Base-by-base conservation (phyloP, 1,284 basidiomycete species). In the Cryptococcus jaspeensis region DNA sequence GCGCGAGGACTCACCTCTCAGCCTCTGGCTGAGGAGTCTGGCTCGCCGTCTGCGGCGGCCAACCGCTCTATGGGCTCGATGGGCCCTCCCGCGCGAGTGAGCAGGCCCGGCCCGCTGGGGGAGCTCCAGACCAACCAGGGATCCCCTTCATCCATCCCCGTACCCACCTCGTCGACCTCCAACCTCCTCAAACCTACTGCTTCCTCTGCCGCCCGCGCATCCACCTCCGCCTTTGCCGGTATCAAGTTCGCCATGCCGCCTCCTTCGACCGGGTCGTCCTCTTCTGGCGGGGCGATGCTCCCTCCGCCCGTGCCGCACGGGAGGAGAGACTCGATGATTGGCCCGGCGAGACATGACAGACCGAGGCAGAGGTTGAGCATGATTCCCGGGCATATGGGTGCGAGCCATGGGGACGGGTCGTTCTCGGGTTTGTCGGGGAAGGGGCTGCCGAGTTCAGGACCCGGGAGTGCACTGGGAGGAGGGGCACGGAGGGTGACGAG, bases 301-400 rank as follows among this genome's bases (percentile, higher is more conserved):
- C 49, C 55, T 16, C 50, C 59, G 13, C 35, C 52, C 8, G 32
- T 47, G 8, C 41, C 50, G n/a, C 15, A 44, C 13, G 41, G 46
- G 16, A 36, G 56, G 20, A 35, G 59, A 45, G 56, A 50, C 25
- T 61, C 59, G 15, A 45, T 54, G 45, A 55, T 58, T 15, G 59
- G 59, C 23, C 56, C 59, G 15, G 50, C 55, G 12, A 53, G 59
- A 36, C 59, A 61, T 58, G 59, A 58, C 42, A 45, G 59, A 35
- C 50, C 59, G 8, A 53, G 48, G 48, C 56, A 55, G 37, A 53
- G 59, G n/a, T 42, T 57, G 32, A 57, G 55, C 35, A 55, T 57
- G 59, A 42, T 61, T 37, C 59, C 59, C 13, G 36, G 45, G 3
- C 48, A 51, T 32, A 32, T 32, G 28, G 28, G 28, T 9, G 28